phyloP scores from a whole-genome alignment of 441 rosid genomes.

The Mallotus repandus region DNA sequence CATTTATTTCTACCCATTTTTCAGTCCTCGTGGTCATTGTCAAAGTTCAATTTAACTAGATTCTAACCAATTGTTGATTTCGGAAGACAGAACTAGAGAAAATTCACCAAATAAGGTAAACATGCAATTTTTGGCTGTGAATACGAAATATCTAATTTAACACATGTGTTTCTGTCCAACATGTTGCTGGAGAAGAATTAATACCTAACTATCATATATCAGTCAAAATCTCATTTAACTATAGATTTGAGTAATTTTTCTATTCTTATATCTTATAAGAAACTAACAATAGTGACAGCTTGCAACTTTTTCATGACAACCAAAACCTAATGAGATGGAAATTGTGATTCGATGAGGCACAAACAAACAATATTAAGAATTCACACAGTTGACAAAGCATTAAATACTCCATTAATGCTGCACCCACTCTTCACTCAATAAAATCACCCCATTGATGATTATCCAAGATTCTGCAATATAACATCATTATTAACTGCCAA shows the following conservation, averaged over 20 bases:
- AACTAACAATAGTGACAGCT: neutral
- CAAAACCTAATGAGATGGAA: neutral
- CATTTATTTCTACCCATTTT: neutral
- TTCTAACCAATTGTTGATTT: neutral
- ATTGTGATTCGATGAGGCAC: neutral
- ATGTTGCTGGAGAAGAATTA: neutral
- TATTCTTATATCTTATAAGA: neutral
- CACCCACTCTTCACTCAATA: neutral
- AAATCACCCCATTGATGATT: neutral
- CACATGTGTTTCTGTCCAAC: neutral
- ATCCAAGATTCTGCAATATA: neutral
- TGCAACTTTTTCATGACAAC: neutral
- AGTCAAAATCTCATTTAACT: neutral
- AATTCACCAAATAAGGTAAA: neutral
- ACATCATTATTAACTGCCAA: neutral
- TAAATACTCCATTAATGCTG: neutral
- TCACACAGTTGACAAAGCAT: neutral
- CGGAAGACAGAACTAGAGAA: neutral
- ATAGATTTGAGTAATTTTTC: neutral
- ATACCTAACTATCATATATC: neutral
- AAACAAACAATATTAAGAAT: neutral
- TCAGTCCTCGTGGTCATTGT: neutral
- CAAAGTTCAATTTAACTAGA: conserved; percentile 9
- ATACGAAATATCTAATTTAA: neutral
- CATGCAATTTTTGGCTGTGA: neutral